Conservation (phyloP, 1,139 yeast genomes). For the Pneumocystis murina region DNA sequence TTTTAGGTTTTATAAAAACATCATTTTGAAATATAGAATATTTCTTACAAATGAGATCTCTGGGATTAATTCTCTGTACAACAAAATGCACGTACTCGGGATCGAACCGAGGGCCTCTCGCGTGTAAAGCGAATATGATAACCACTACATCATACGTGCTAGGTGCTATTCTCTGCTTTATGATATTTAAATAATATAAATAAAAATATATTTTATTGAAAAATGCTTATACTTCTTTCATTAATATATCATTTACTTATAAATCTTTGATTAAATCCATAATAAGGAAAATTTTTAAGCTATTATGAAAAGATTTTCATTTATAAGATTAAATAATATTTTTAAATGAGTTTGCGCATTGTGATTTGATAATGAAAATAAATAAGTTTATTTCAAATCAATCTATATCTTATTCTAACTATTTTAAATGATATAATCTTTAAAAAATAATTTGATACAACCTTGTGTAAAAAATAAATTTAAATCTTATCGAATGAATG, state of each 20-base stretch:
- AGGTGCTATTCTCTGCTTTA: no score
- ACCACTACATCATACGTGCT: conserved; percentile 1
- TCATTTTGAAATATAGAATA: no score
- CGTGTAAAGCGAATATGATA: conserved; percentile 1
- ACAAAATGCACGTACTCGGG: not conserved
- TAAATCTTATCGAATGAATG: not conserved
- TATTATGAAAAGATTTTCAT: not conserved
- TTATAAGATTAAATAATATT: not conserved
- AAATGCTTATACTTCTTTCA: no score
- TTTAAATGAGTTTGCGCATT: not conserved
- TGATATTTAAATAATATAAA: no score
- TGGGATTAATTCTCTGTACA: not conserved
- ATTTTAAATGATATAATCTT: not conserved
- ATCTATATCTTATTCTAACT: not conserved
- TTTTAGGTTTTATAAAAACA: no score
- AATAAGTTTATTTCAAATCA: not conserved
- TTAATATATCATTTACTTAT: not conserved
- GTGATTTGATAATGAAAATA: not conserved
- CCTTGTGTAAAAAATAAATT: not conserved
- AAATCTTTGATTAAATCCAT: not conserved
- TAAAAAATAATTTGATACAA: not conserved
- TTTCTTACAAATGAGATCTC: no score
- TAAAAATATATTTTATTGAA: no score
- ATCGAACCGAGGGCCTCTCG: conserved; percentile 1
- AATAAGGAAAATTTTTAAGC: not conserved